Evolutionary conservation across 805 yeast genomes (phyloP), one percentile per base, ranked within the genome.

Genomic region (Kurtzmaniella cleridarum): DNA sequence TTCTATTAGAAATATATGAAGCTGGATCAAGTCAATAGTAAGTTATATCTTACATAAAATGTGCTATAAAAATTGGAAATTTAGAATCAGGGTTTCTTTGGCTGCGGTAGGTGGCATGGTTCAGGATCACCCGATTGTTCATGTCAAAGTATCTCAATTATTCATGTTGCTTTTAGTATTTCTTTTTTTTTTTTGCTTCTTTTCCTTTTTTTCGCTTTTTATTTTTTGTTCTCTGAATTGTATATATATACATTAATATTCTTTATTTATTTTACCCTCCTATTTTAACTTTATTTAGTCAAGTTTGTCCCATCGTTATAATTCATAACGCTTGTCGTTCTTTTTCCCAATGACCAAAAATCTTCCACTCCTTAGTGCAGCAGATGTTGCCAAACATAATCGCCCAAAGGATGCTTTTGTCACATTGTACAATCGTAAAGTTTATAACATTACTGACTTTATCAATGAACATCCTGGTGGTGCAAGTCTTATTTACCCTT

Each of bases 361-460:
- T 39, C 62, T 86, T 18, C 95, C 95, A 11, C 65, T 88, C 37
- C 54, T 81, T 46, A 71, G 95, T 3, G 57, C 61, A 37, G 47
- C 62, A 1, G 75, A 77, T 41, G 71, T 89, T 12, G 66, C 62
- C 10, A 51, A 57, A 24, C 95, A 85, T 59, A 71, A 62, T 51
- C 59, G 67, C 18, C 58, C 60, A 16, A 56, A 66, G 11, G 81
- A 82, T 44, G 80, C 91, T 45, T 84, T 91, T 90, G 95, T 90
- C 39, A 77, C 95, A 2, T 64, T 90, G 14, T 78, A 82, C 62
- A 60, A 83, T 55, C 73, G 96, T 54, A 87, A 85, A 50, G 79
- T 91, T 29, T 91, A 90, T 59, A 81, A 91, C 55, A 91, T 91
- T 35, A 83, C 95, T 1, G 69, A 60, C 3, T 84, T 84, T 47